Evolutionary conservation across 2,329 filamentous ascomycete genomes (phyloP), one percentile per base, ranked within the genome.

Genomic region (Trichoderma pleuroti): DNA sequence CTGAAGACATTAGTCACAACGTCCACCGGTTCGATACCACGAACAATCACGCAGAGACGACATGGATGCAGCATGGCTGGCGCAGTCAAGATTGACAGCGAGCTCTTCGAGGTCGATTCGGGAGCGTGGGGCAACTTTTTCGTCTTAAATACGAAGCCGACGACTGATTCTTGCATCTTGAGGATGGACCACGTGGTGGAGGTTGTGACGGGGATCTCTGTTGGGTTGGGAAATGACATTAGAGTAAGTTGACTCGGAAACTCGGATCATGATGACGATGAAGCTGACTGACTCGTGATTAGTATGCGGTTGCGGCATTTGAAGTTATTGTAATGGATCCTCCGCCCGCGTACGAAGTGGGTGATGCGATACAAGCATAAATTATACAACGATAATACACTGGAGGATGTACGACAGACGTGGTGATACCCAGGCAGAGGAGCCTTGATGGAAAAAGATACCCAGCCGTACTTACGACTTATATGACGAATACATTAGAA

Each of bases 71-170:
- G 57, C 66, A 69, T 69, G 66, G 56, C 56, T 16, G 66, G 66
- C 10, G 66, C 57, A 1, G 57, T 69, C 11, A 61, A 54, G 32
- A 54, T 69, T 54, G 57, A 62, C 14, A 69, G 42, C 26, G 66
- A 69, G 57, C 39, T 61, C 16, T 69, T 69, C 24, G 66, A 54
- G 24, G 30, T 69, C 4, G 57, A 69, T 21, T 62, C 66, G 24
- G 66, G 66, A n/a, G 66, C 57, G 5, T 69, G 66, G 66, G 66
- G 66, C 2, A 69, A 69, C 32, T 69, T 69, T 28, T 61, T 69
- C 12, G 46, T 69, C 39, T n/a, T 69, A 21, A 62, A 69, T n/a
- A 21, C 66, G 42, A 61, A 62, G 66, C 66, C 66, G 30, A 69
- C 67, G 18, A 69, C 57, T 14, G 42, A 63, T 42, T 62, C 67